phyloP scores from a whole-genome alignment of 1,284 basidiomycete genomes.

The Ceratobasidium sp. region DNA sequence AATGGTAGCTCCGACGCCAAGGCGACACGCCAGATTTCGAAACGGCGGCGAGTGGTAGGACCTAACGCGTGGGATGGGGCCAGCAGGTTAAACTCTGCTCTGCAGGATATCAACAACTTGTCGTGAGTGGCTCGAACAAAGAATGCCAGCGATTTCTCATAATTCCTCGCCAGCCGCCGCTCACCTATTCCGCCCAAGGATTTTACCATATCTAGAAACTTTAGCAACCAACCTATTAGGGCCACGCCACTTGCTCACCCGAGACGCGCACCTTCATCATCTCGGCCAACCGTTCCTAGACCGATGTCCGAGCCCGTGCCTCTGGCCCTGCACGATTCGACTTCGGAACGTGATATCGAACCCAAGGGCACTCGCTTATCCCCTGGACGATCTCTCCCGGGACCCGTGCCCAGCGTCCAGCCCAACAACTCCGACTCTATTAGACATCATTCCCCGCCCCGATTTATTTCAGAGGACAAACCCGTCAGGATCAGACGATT shows the following conservation, averaged over 20 bases:
- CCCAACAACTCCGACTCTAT: constrained; percentile 1
- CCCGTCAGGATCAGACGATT: constrained; percentile 24
- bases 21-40: constrained; percentile 5
- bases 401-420: background rate
- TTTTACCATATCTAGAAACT: background rate
- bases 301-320: background rate
- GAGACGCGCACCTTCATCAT: background rate
- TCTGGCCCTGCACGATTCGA: constrained; percentile 10
- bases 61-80: constrained; percentile 6
- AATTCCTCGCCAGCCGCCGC: background rate
- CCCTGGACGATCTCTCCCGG: constrained; percentile 14
- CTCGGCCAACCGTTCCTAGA: constrained; percentile 20
- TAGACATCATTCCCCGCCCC: constrained; percentile 10
- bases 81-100: constrained; percentile 4
- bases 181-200: constrained; percentile 4
- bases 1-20: constrained; percentile 7
- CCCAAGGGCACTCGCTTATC: background rate
- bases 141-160: background rate
- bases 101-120: constrained; percentile 36
- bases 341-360: background rate
- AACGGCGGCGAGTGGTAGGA: constrained; percentile 20
- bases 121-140: constrained; percentile 23
- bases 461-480: constrained; percentile 15
- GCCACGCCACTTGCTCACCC: background rate
- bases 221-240: background rate